A percentile compares a stretch with the other conserved stretches of the same genome.
These are phyloP conservation scores for Astrephomene gubernaculifera DNA, from an alignment of 139 green algal species.

Conservation along the genomic window DNA sequence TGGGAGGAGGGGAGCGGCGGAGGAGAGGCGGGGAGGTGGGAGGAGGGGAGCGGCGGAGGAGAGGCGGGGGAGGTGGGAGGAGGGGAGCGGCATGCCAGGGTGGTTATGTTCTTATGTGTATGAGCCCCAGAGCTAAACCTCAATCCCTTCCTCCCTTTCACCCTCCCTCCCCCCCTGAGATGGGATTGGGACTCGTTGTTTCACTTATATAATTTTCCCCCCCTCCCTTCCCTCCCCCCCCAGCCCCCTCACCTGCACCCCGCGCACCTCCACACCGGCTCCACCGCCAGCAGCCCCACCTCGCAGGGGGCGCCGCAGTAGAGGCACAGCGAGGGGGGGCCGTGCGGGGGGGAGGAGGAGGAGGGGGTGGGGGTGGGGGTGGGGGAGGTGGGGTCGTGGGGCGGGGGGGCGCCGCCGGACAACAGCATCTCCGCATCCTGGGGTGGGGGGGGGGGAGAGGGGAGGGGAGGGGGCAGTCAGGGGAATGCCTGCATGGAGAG, in stretches of 20 bases:
- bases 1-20: too few species aligned
- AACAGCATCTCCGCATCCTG: conserved; percentile 39
- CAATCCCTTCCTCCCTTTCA: neutral
- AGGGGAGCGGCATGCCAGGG: too few species aligned
- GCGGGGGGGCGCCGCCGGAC: neutral
- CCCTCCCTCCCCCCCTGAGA: neutral
- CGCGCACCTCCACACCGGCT: conserved; percentile 81
- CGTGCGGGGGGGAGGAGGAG: neutral
- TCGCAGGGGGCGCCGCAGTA: conserved; percentile 69
- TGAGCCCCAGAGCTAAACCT: too few species aligned
- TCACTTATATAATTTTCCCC: too few species aligned
- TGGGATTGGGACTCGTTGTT: too few species aligned
- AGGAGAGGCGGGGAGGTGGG: too few species aligned
- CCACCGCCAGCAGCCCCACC: conserved; percentile 61
- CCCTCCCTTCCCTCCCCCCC: neutral
- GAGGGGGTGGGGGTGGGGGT: neutral
- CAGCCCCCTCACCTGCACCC: conserved; percentile 62
- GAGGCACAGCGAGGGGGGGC: conserved; percentile 52
- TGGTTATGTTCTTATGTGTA: too few species aligned
- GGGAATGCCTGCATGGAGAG: too few species aligned
- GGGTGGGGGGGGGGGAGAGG: neutral
- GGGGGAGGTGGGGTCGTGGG: neutral
- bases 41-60: too few species aligned
- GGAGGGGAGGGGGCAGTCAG: too few species aligned
- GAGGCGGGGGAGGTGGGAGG: too few species aligned